Base-by-base conservation (phyloP, 192 early-diverging fungal species). In the Podochytrium sp. region DNA sequence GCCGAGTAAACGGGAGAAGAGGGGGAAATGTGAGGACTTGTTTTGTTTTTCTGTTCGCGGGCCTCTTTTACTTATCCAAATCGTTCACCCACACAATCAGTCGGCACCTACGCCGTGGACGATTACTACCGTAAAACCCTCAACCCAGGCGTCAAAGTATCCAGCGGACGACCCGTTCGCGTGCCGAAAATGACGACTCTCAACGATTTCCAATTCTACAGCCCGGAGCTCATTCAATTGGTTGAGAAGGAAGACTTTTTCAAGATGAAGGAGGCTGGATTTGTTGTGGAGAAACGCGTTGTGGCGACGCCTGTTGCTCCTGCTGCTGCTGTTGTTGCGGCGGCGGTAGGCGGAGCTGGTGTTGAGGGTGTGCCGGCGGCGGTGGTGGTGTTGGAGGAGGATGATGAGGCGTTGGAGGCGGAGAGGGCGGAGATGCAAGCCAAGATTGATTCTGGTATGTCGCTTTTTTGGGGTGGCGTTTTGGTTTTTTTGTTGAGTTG, bases 131-230 rank as follows among this genome's bases (percentile, higher is more conserved):
- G 92, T 73, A 94, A 95, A 75, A 91, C 92, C 1, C 79, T 97
- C 41, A 87, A 92, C 20, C 81, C 87, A 43, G 84, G 81, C 25
- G 56, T 86, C 29, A 94, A 92, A 68, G 65, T 55, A 23, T 10
- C 87, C 1, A 67, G 81, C 16, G 66, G 80, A 2, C 84, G 81
- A 43, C 85, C 81, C 47, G 83, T 86, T 23, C 90, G 82, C 83
- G 27, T 84, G 83, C 20, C 90, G 88, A 27, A 65, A 56, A 33
- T 71, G 56, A 39, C 25, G 35, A 41, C 53, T 32, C 25, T 59
- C 23, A 83, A 91, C 37, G 97, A 99, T 76, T 96, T 93, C 78
- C 97, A 99, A 80, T 99, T 99, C 80, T 97, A 89, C 69, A 92
- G 93, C 39, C 78, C 83, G 29, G 86, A 93, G 25, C 80, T 98